Percentiles rank a stretch among this genome's conserved stretches.
Conservation (phyloP, 2,329 filamentous ascomycete genomes). For the Daldinia sp. region DNA sequence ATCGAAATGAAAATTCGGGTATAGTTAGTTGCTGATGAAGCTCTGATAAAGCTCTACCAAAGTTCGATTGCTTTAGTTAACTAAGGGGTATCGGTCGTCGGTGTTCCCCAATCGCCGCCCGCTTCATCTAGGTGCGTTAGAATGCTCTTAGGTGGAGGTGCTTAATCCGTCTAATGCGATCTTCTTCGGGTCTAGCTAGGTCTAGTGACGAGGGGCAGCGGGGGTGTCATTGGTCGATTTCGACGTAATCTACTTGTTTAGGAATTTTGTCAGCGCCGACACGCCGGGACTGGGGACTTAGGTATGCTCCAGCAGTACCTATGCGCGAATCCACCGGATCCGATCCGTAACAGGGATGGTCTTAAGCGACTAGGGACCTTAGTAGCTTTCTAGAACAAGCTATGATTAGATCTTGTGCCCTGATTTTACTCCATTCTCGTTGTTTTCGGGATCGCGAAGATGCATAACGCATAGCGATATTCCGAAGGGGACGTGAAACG, state of each 20-base stretch:
- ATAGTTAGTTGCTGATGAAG: no score
- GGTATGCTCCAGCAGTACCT: not conserved
- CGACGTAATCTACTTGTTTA: slow-evolving; percentile 1
- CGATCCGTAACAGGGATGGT: not conserved
- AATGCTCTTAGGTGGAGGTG: no score
- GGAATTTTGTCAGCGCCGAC: slow-evolving; percentile 9
- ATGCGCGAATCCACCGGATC: not conserved
- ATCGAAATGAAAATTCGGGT: no score
- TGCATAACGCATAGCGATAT: not conserved
- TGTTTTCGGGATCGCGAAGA: not conserved
- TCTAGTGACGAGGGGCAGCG: not conserved
- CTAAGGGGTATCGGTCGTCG: not conserved
- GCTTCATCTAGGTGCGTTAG: not conserved
- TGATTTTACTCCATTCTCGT: no score
- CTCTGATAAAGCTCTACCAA: no score
- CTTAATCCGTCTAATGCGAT: no score
- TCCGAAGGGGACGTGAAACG: not conserved
- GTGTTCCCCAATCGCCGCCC: not conserved
- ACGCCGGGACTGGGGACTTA: no score
- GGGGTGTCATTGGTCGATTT: slow-evolving; percentile 5
- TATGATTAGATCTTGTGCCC: not conserved
- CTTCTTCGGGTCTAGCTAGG: no score
- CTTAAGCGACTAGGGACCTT: no score
- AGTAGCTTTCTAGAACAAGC: not conserved
- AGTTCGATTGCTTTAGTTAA: no score